A percentile compares a stretch with the other conserved stretches of the same genome.
Conservation (phyloP, 2,329 filamentous ascomycete genomes). For the Rutstroemia sp. region DNA sequence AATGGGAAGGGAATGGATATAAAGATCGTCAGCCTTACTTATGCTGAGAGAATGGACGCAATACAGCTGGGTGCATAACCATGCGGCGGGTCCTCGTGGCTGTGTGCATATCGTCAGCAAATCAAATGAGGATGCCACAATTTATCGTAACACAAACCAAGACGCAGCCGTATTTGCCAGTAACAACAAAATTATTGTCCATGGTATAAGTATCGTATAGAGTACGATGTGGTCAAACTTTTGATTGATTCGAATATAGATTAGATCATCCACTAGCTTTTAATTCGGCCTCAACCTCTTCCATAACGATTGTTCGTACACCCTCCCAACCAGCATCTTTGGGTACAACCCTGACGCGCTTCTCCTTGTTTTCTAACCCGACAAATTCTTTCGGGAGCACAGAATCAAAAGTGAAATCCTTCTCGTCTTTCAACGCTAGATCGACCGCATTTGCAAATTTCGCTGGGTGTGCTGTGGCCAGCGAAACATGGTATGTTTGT, state of each 20-base stretch:
- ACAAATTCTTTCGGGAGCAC: constrained; percentile 78
- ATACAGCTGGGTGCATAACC: not conserved
- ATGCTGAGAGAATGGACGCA: not conserved
- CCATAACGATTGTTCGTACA: constrained; percentile 68
- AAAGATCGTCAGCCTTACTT: no score
- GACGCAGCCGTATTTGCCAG: not conserved
- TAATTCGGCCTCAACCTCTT: constrained; percentile 63
- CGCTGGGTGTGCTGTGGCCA: constrained; percentile 91
- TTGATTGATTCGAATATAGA: not conserved
- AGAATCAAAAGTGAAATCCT: constrained; percentile 69
- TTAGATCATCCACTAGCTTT: constrained; percentile 18
- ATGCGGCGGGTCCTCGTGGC: not conserved
- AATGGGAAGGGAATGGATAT: not conserved
- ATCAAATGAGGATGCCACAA: not conserved
- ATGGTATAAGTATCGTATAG: not conserved
- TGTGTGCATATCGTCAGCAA: not conserved
- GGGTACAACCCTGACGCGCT: constrained; percentile 61
- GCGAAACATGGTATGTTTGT: constrained; percentile 60
- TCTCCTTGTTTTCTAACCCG: constrained; percentile 69
- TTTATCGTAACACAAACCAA: not conserved
- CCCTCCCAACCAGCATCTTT: constrained; percentile 61
- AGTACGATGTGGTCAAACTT: no score
- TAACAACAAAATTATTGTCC: not conserved
- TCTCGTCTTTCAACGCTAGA: constrained; percentile 61
- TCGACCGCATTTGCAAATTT: constrained; percentile 89